A percentile compares a stretch with the other conserved stretches of the same genome.
Conservation (phyloP, 2,329 filamentous ascomycete species). For the Arthrobotrys entomopaga region DNA sequence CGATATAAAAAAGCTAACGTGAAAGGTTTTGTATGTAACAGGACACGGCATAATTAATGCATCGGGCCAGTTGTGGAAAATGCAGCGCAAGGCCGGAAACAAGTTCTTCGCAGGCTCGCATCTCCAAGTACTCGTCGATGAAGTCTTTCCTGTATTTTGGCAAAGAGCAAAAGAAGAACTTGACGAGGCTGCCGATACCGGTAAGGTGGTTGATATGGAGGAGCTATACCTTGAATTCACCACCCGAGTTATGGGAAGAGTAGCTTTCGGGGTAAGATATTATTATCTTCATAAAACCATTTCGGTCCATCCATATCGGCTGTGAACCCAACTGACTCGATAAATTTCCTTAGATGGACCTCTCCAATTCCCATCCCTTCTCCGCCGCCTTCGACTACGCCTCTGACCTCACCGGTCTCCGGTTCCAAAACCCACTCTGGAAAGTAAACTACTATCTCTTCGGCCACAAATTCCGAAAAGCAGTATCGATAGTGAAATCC, state of each 20-base stretch:
- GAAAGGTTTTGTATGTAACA: slow-evolving; percentile 56
- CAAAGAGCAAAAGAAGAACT: slow-evolving; percentile 64
- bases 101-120: slow-evolving; percentile 71
- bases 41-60: slow-evolving; percentile 74
- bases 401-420: slow-evolving; percentile 70
- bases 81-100: slow-evolving; percentile 71
- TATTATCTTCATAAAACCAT: too few relatives aligned
- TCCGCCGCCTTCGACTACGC: slow-evolving; percentile 72
- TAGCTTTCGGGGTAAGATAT: slow-evolving; percentile 70
- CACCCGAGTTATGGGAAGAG: slow-evolving; percentile 73
- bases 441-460: slow-evolving; percentile 69
- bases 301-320: too few relatives aligned
- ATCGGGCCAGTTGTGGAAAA: slow-evolving; percentile 72
- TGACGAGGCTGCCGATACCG: slow-evolving; percentile 58
- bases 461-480: slow-evolving; percentile 65
- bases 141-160: slow-evolving; percentile 69
- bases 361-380: slow-evolving; percentile 71
- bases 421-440: slow-evolving; percentile 75
- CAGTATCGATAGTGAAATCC: slow-evolving; percentile 66
- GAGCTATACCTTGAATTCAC: slow-evolving; percentile 72
- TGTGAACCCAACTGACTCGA: background rate
- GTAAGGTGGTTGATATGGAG: slow-evolving; percentile 67
- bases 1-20: background rate
- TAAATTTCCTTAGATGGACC: slow-evolving; percentile 68
- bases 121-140: slow-evolving; percentile 69